Evolutionary conservation across 768 basidiomycete genomes (phyloP).

Genomic region (Harrya chromipes): DNA sequence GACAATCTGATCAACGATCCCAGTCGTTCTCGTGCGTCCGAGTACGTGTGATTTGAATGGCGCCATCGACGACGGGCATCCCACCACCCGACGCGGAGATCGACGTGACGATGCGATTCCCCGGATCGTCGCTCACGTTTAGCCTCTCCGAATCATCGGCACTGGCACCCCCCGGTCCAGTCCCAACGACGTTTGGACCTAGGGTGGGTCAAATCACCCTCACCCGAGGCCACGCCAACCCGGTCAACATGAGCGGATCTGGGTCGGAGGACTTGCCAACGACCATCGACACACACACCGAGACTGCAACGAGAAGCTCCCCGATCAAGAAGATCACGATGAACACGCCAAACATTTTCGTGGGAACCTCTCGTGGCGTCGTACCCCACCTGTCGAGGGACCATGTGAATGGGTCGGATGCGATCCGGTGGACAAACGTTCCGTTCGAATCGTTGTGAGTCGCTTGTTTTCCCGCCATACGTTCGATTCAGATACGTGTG

Average conservation of each 20-base stretch:
- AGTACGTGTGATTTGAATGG: conserved; percentile 1
- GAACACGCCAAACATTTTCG: conserved; percentile 59
- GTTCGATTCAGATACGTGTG: too few relatives aligned
- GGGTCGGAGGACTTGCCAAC: background rate
- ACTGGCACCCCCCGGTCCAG: background rate
- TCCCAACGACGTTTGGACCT: conserved; percentile 20
- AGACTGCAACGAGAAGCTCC: too few relatives aligned
- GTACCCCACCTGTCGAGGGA: conserved; percentile 74
- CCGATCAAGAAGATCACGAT: conserved; percentile 34
- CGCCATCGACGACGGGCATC: background rate
- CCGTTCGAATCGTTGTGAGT: conserved; percentile 83
- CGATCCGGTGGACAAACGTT: conserved; percentile 62
- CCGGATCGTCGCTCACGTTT: conserved; percentile 18
- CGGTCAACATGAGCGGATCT: too few relatives aligned
- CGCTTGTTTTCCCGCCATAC: background rate
- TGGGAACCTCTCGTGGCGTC: conserved; percentile 67
- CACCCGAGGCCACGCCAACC: conserved; percentile 1
- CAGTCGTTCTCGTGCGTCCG: background rate
- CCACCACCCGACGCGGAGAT: background rate
- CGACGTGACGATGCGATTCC: background rate
- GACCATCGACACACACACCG: background rate
- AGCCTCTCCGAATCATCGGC: conserved; percentile 1
- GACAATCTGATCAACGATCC: background rate
- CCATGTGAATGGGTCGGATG: conserved; percentile 42
- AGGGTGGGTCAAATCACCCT: conserved; percentile 24